phyloP scores from a whole-genome alignment of 2,329 filamentous ascomycete species.

The Xylaria sp. region DNA sequence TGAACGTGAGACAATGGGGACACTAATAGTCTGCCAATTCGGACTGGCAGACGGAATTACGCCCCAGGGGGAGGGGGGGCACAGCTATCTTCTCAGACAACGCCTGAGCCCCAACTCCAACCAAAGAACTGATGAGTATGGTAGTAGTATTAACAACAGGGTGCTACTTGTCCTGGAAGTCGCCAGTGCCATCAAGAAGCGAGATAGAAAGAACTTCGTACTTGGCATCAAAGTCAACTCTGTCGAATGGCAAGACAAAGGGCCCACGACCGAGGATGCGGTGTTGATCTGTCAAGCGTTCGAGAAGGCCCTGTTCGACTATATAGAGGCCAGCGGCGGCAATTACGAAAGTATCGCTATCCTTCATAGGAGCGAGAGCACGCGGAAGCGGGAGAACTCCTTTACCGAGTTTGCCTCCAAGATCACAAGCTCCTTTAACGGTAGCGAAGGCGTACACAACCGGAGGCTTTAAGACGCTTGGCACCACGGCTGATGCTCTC shows the following conservation, averaged over 20 bases:
- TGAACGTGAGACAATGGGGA: too few relatives aligned
- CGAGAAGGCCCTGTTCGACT: constrained; percentile 54
- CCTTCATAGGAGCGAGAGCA: constrained; percentile 54
- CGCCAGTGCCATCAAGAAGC: constrained; percentile 40
- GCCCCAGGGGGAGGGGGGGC: constrained; percentile 57
- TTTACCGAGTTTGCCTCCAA: constrained; percentile 60
- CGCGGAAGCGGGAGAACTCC: constrained; percentile 57
- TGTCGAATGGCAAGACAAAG: constrained; percentile 57
- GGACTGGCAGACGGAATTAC: too few relatives aligned
- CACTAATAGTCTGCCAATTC: too few relatives aligned
- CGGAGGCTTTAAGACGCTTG: constrained; percentile 55
- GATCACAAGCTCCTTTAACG: constrained; percentile 47
- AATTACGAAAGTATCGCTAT: constrained; percentile 60
- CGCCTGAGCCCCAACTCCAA: constrained; percentile 55
- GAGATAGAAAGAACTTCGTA: constrained; percentile 42
- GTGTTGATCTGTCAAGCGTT: constrained; percentile 50
- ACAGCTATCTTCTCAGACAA: constrained; percentile 57
- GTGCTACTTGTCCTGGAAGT: constrained; percentile 51
- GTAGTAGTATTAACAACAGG: constrained; percentile 50
- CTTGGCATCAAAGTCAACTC: constrained; percentile 62
- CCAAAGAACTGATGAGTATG: constrained; percentile 54
- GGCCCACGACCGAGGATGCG: constrained; percentile 54
- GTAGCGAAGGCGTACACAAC: constrained; percentile 58
- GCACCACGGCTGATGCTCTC: constrained; percentile 59
- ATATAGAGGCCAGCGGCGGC: constrained; percentile 62